Base-by-base conservation (phyloP, 805 yeast species). In the Schwanniomyces polymorphus region DNA sequence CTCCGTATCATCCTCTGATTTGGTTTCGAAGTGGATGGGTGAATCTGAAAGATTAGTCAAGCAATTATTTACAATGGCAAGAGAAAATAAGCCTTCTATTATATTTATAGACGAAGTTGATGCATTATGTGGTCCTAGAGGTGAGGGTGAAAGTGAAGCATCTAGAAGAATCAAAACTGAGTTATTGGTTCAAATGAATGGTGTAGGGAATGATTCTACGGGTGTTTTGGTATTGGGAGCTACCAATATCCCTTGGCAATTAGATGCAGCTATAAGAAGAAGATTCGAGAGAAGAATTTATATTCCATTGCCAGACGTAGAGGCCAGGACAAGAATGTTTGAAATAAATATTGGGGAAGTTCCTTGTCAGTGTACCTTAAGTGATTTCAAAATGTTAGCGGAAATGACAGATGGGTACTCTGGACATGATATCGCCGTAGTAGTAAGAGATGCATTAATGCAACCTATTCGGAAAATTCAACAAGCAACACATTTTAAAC, bases 11-110 rank as follows among this genome's bases (percentile, higher is more conserved):
- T 90, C 97, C 0, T 88, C 96, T 11, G 99, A 94, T 67, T 78
- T 94, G 58, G 98, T 94, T 3, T 86, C 96, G 55, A 94, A 94
- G 67, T 94, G 99, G 99, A 92, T 92, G 97, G 99, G 99, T 58
- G 99, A 94, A 67, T 85, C 95, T 23, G 99, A 94, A 68, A 83
- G 98, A 67, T 80, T 94, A 47, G 98, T 94, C 25, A 94, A 92
- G 66, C 97, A 94, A 63, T 76, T 94, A 53, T 94, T 94, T 68
- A 80, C 86, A 28, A 89, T 92, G 96, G 99, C 99, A 5, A 79
- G 99, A 54, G 99, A 94, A 65, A 88, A 86, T 62, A 91, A 89
- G 61, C 99, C 99, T 0, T 84, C 96, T 0, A 95, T 94, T 56
- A 94, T 94, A 43, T 94, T 94, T 67, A 94, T 94, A 46, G 99